Evolutionary conservation across 352 stramenopile species (phyloP), one percentile per base, ranked within the genome.

Genomic region (Phytophthora citricola): DNA sequence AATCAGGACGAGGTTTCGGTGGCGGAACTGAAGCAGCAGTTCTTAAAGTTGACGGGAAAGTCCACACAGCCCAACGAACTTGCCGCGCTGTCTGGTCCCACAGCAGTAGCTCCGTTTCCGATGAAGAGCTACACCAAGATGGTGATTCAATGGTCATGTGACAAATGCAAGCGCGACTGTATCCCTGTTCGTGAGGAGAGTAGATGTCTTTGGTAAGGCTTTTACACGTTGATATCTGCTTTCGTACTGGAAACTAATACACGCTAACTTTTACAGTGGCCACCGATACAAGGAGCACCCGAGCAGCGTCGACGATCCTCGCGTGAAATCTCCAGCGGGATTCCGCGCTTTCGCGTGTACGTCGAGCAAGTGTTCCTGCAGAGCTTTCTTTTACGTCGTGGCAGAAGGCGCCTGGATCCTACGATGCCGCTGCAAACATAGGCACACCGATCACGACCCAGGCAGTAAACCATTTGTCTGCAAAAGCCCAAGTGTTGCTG

Each of bases 201-300:
- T 32, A 83, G 84, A 45, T 94, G 84, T 55, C 46, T 95, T 3
- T 95, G 85, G 82, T 90, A 65, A 7, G 62, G 68, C 27, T 41
- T 58, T 20, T 45, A 45, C 32, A 31, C 12, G n/a, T 27, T 9
- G 1, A 27, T 58, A 11, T 36, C 52, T 68, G 17, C 32, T 55
- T 26, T 29, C 50, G 40, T 54, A 4, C 3, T 39, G 41, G 54
- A 38, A 36, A 29, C 2, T 45, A 38, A 43, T 41, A 20, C 26
- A 6, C 38, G 20, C 20, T 24, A 14, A 36, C 10, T 41, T 45
- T 52, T 64, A 46, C 36, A 91, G 85, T 47, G 85, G 77, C 2
- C 84, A 95, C 58, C 82, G 82, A 12, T 89, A 90, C 73, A 93
- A 95, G 65, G 77, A 94, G 53, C 82, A 94, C 46, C 80, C 80